These are phyloP conservation scores for Cladosporium sp. DNA, from an alignment of 2,329 filamentous ascomycete genomes.

Conservation along the genomic window DNA sequence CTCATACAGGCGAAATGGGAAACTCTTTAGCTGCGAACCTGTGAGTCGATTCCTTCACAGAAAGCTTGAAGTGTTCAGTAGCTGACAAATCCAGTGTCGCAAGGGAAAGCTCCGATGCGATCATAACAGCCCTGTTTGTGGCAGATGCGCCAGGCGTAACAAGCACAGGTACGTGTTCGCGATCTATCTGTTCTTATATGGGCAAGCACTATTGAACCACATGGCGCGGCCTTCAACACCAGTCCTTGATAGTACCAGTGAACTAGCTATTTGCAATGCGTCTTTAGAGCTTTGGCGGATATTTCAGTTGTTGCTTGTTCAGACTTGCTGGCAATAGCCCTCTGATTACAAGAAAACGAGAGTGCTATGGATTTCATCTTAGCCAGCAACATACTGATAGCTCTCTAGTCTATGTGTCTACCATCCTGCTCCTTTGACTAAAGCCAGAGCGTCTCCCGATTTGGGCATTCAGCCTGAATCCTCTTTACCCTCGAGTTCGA, in stretches of 20 bases:
- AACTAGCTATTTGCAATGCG: too few species aligned
- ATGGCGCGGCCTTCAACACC: too few species aligned
- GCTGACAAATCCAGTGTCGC: slow-evolving; percentile 21
- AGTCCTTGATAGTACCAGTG: too few species aligned
- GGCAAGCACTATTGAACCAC: too few species aligned
- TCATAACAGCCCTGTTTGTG: slow-evolving; percentile 30
- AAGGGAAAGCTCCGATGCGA: slow-evolving; percentile 34
- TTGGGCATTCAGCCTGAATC: background rate
- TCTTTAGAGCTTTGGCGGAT: too few species aligned
- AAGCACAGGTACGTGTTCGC: slow-evolving; percentile 15
- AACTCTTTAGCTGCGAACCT: slow-evolving; percentile 32
- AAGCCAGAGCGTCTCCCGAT: slow-evolving; percentile 10
- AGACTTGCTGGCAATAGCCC: too few species aligned
- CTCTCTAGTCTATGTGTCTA: slow-evolving; percentile 28
- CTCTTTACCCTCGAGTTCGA: background rate
- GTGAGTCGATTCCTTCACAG: slow-evolving; percentile 17
- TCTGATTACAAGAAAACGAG: too few species aligned
- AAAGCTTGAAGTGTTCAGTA: background rate
- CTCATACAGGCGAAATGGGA: slow-evolving; percentile 30
- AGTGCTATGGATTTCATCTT: too few species aligned
- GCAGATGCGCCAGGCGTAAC: slow-evolving; percentile 28
- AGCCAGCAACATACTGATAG: too few species aligned
- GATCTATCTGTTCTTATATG: too few species aligned
- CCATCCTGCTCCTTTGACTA: slow-evolving; percentile 32
- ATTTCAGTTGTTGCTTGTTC: too few species aligned